These are phyloP conservation scores for maize (Zea mays) DNA, from an alignment of 176 grass and related monocot genomes.

Conservation along the genomic window Zm-B73-REFERENCE-NAM-5.0 NC_050105.1:110009501-110010000, in stretches of 20 bases:
- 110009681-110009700: not conserved
- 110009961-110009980: not conserved
- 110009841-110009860: constrained; percentile 57
- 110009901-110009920: constrained; percentile 86
- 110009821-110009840: constrained; percentile 16
- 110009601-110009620: not conserved
- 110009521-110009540: too few species aligned
- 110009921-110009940: constrained; percentile 82
- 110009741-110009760: too few species aligned
- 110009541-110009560: too few species aligned
- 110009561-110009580: too few species aligned
- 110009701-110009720: too few species aligned
- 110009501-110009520: too few species aligned
- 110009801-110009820: not conserved
- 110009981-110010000: constrained; percentile 1
- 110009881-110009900: constrained; percentile 83
- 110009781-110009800: not conserved
- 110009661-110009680: not conserved
- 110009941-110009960: constrained; percentile 19
- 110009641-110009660: not conserved
- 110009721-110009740: too few species aligned
- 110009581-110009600: too few species aligned
- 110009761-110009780: not conserved
- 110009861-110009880: constrained; percentile 77
- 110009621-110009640: not conserved